A percentile compares a stretch with the other conserved stretches of the same genome.
Conservation (phyloP, 2,329 filamentous ascomycete genomes). For the Talaromyces amestolkiae region DNA sequence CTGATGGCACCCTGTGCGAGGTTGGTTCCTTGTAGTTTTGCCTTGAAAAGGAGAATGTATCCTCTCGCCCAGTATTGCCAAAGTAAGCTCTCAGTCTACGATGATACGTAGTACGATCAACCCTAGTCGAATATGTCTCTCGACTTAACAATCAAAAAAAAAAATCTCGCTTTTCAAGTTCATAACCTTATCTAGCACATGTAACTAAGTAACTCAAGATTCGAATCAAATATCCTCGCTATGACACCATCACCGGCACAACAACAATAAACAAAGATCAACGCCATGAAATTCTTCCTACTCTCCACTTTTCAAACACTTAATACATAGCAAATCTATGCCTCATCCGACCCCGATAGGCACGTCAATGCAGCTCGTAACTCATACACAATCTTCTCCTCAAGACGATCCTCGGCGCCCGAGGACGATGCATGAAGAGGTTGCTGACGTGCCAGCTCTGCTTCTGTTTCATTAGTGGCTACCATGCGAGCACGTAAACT, state of each 20-base stretch:
- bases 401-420: constrained; percentile 63
- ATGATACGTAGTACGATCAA: not conserved
- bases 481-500: constrained; percentile 70
- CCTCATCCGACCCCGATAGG: constrained; percentile 39
- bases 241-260: constrained; percentile 9
- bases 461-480: constrained; percentile 69
- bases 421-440: constrained; percentile 39
- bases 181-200: not conserved
- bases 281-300: not conserved
- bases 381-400: constrained; percentile 71
- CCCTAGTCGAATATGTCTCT: not conserved
- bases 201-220: not conserved
- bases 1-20: not conserved
- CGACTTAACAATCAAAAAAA: not conserved
- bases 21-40: not conserved
- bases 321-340: not conserved
- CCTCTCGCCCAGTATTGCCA: not conserved
- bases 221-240: constrained; percentile 3
- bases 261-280: not conserved
- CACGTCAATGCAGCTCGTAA: constrained; percentile 55
- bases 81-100: not conserved
- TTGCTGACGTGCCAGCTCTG: constrained; percentile 55
- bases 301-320: not conserved
- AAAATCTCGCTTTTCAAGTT: not conserved
- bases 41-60: not conserved